phyloP scores from a whole-genome alignment of 108 stramenopile species.

The Nannochloropsis oceanica region DNA sequence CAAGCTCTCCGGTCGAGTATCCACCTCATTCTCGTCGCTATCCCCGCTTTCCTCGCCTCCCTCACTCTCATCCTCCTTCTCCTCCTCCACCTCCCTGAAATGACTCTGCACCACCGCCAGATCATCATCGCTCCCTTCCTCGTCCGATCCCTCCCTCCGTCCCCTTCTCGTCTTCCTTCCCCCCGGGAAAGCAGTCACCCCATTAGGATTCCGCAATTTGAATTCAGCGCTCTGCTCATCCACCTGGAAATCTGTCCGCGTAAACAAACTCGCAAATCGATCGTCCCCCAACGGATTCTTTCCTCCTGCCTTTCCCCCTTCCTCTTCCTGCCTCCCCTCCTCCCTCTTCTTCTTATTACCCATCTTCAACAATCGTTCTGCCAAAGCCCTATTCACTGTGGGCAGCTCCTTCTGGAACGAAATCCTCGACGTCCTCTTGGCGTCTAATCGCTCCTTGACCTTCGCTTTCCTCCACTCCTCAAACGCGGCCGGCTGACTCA shows the following conservation, averaged over 20 bases:
- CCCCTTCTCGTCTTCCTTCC: not conserved
- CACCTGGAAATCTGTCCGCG: constrained; percentile 79
- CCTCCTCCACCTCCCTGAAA: not conserved
- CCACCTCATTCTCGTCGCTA: not conserved
- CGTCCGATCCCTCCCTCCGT: not conserved
- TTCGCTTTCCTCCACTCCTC: constrained; percentile 84
- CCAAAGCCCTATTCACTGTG: constrained; percentile 72
- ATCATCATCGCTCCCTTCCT: not conserved
- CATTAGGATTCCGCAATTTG: constrained; percentile 83
- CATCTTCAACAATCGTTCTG: constrained; percentile 52
- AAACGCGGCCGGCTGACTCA: constrained; percentile 89
- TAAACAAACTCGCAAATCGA: constrained; percentile 82
- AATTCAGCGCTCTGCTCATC: constrained; percentile 84
- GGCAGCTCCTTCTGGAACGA: constrained; percentile 10
- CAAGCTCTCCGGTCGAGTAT: not conserved
- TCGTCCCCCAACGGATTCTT: constrained; percentile 63
- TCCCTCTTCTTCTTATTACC: constrained; percentile 19
- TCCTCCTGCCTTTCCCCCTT: constrained; percentile 6
- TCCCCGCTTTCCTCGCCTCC: not conserved
- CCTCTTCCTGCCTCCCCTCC: constrained; percentile 42
- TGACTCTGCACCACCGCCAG: not conserved
- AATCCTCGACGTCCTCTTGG: constrained; percentile 3
- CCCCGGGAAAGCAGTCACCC: constrained; percentile 11
- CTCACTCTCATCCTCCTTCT: not conserved
- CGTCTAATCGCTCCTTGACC: constrained; percentile 51